Evolutionary conservation across 192 early-diverging fungal genomes (phyloP), one percentile per base, ranked within the genome.

Genomic region (Podochytrium sp.): DNA sequence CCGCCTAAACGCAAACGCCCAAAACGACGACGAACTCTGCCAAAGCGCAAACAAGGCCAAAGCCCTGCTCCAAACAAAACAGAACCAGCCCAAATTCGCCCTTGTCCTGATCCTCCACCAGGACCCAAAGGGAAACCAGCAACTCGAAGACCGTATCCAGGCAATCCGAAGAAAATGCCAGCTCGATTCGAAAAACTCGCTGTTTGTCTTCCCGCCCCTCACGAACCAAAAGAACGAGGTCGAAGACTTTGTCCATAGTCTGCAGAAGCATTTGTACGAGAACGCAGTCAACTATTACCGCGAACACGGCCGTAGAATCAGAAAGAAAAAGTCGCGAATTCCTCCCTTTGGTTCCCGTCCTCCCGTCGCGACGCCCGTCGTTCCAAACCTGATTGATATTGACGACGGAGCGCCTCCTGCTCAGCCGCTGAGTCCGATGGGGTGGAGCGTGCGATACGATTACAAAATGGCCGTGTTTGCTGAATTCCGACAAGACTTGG

Each of bases 381-480:
- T 57, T 29, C 55, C 55, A 12, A 60, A 71, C 34, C 32, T 71
- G n/a, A 57, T 71, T 39, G 40, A 27, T 23, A 50, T 14, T 32
- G 69, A 71, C 41, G 12, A 30, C 6, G 25, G 1, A 29, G 16
- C 38, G 10, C n/a, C 39, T 32, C 34, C 57, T 27, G 61, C 76
- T 2, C 69, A 79, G 50, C 76, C 78, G 32, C 63, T 86, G 39
- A 35, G 65, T 41, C 61, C 79, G 0, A 30, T 55, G 39, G 94
- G 93, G 4, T 95, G 94, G 94, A 79, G 86, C 59, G 65, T 91
- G 1, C 85, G 94, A 16, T 95, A 96, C 71, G 92, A 96, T 59
- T 93, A 83, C 58, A 96, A 96, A 65, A 37, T 83, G 30, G 86
- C 42, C 23, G 81, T 85, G 29, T 83, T 87, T 74, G 80, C 83